These are phyloP conservation scores for Neonectria punicea DNA, from an alignment of 2,329 filamentous ascomycete species.

Conservation along the genomic window DNA sequence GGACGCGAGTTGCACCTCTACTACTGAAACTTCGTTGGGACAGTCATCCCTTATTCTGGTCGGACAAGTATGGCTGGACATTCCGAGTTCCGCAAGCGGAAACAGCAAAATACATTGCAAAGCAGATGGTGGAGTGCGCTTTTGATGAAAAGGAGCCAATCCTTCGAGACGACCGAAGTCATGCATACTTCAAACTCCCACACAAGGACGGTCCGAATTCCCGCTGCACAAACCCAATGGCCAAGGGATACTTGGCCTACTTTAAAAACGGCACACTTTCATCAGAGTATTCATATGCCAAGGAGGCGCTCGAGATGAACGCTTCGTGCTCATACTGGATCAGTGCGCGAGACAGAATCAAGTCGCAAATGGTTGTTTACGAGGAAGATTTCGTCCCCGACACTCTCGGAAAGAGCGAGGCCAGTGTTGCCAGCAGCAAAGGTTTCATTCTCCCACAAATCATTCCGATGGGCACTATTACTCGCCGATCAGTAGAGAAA, in stretches of 20 bases:
- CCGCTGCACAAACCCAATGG: slow-evolving; percentile 86
- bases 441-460: slow-evolving; percentile 95
- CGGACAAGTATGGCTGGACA: slow-evolving; percentile 91
- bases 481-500: slow-evolving; percentile 92
- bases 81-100: slow-evolving; percentile 78
- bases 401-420: slow-evolving; percentile 13
- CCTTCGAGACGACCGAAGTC: slow-evolving; percentile 72
- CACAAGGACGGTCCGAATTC: slow-evolving; percentile 93
- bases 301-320: slow-evolving; percentile 97
- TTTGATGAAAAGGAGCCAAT: slow-evolving; percentile 78
- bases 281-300: slow-evolving; percentile 89
- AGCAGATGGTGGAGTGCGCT: slow-evolving; percentile 78
- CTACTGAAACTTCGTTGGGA: slow-evolving; percentile 90
- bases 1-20: slow-evolving; percentile 87
- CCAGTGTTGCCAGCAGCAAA: slow-evolving; percentile 32
- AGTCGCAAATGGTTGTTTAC: slow-evolving; percentile 94
- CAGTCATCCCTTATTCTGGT: slow-evolving; percentile 90
- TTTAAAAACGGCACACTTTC: slow-evolving; percentile 91
- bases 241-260: slow-evolving; percentile 89
- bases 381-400: slow-evolving; percentile 65
- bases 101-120: slow-evolving; percentile 71
- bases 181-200: slow-evolving; percentile 90
- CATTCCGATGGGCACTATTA: slow-evolving; percentile 98
- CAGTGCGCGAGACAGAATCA: slow-evolving; percentile 91
- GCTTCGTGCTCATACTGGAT: slow-evolving; percentile 99